Evolutionary conservation across 1,139 yeast genomes (phyloP), one percentile per base, ranked within the genome.

Genomic region (Arxiozyma bovina): DNA sequence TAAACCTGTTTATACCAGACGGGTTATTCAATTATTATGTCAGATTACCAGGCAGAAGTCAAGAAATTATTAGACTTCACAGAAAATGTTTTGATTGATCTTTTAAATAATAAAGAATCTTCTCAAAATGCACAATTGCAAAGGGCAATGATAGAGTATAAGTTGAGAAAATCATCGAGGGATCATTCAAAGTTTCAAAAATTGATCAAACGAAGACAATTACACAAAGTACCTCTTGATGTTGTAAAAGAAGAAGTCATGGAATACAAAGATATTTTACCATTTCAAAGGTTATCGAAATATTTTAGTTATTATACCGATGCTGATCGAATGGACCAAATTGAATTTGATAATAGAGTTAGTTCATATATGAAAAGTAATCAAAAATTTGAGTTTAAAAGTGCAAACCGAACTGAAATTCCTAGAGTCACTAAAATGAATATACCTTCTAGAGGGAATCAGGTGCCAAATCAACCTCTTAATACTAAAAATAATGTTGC

Each of bases 21-120:
- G 9, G 30, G 30, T 27, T 27, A 27, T 15, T 34, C 40, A 15
- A 15, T 34, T 15, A 34, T 3, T 18, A 44, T 44, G 52, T 43
- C 47, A 50, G 58, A 56, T 22, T 56, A 57, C 45, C 46, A 53
- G 6, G 50, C 50, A 23, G 59, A 60, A 34, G 59, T 60, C 12
- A 20, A 22, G 23, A 57, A 55, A 41, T 43, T 60, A 17, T 51
- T 58, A 20, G 50, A 50, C 4, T 58, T 60, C 53, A 54, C 62
- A 2, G 50, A 54, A 22, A 25, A 42, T 21, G 48, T 57, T 15
- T 11, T 56, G 30, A n/a, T 15, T 15, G n/a, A 30, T 6, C 30
- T 49, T 25, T 21, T 49, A 15, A 42, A 25, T 11, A 20, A 41
- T 11, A 38, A 18, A 17, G 48, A 23, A 4, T 21, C 44, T 12